Conservation (phyloP, 352 stramenopile genomes). For the Chrysophaeum taylorii region DNA sequence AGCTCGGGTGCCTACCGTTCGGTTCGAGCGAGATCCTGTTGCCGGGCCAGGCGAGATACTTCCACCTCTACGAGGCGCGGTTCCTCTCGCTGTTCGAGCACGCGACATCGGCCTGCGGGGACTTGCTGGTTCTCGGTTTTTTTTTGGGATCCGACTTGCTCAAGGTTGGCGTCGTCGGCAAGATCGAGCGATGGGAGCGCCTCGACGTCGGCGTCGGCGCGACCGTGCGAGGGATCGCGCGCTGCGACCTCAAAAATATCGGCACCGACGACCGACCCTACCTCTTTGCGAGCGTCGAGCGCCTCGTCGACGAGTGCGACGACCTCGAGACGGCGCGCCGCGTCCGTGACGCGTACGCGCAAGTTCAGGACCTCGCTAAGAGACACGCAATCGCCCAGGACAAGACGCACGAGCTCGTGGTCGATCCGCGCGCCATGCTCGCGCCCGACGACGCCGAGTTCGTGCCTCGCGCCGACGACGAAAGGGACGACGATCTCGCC, state of each 20-base stretch:
- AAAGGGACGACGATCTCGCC: not conserved
- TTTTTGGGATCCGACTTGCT: not conserved
- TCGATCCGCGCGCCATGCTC: constrained; percentile 6
- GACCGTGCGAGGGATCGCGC: not conserved
- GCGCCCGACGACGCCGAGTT: not conserved
- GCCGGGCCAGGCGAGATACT: not conserved
- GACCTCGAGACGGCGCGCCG: not conserved
- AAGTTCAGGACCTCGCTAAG: not conserved
- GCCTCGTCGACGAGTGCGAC: not conserved
- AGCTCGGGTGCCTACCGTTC: too few species aligned
- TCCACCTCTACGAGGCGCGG: constrained; percentile 11
- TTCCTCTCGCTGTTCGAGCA: constrained; percentile 11
- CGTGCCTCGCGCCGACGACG: not conserved
- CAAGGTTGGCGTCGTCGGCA: not conserved
- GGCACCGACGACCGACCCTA: not conserved
- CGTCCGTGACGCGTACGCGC: not conserved
- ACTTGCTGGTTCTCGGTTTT: not conserved
- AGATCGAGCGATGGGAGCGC: constrained; percentile 4
- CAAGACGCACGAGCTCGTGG: not conserved
- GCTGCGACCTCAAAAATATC: not conserved
- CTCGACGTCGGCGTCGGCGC: constrained; percentile 14
- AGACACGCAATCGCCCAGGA: not conserved
- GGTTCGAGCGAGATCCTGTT: not conserved
- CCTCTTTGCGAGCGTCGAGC: not conserved
- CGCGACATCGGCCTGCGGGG: not conserved